Base-by-base conservation (phyloP, 176 grass and related monocot species). In the Bromus sterilis region DNA sequence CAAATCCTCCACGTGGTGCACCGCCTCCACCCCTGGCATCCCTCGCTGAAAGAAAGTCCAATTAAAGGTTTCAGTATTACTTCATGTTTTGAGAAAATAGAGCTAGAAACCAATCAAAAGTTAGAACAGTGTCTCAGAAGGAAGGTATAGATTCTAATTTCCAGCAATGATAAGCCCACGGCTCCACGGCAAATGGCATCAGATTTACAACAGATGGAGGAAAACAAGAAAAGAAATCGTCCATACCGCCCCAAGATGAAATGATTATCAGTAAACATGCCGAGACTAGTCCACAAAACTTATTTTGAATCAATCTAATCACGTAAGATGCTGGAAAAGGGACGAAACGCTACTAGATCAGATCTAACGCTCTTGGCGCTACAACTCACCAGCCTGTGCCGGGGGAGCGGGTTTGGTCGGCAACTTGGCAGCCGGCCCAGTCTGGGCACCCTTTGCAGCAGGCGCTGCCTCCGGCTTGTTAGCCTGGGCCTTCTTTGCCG, bases 351-450 rank as follows among this genome's bases (percentile, higher is more conserved):
- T 42, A 32, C 9, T 11, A 18, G 46, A 6, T 15, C 66, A 86
- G 83, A 86, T 89, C 83, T 78, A 71, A n/a, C 40, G 40, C 20
- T 42, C 20, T 59, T 0, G 55, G 11, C 56, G 65, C 23, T 9
- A 33, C 3, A 31, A 88, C 86, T 88, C 49, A 97, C 92, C 94
- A 69, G 85, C 83, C 80, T 94, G 86, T 39, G 87, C 20, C 2
- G 94, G 94, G 59, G 92, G 89, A 80, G 80, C 26, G 9, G 92
- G 88, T 75, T 97, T 97, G 33, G 78, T 70, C 12, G 92, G 92
- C 68, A 97, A 75, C 63, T 97, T 94, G 43, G 85, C 83, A 15
- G 91, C 28, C 0, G 46, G 83, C 4, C 64, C 80, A 4, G 87
- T 46, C 20, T 90, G 66, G 3, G 79, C 74, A 4, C 66, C 78